These are phyloP conservation scores for Abrus precatorius DNA, from an alignment of 306 rosid species.

Conservation along the genomic window DNA sequence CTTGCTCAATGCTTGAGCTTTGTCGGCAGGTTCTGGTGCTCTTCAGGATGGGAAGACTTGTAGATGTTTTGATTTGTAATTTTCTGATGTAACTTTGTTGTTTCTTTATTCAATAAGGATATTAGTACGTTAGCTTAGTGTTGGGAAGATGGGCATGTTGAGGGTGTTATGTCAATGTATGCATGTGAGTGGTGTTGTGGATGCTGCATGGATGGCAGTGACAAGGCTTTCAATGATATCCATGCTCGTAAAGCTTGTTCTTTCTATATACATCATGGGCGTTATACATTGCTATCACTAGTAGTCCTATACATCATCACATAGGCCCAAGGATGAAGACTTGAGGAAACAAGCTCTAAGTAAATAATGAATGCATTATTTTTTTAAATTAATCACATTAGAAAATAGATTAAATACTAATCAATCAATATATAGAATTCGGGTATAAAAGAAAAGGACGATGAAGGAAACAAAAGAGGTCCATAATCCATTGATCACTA, in stretches of 20 bases:
- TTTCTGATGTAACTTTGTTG: slow-evolving; percentile 35
- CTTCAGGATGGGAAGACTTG: slow-evolving; percentile 22
- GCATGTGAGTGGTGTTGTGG: slow-evolving; percentile 47
- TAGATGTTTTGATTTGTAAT: slow-evolving; percentile 45
- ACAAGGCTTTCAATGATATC: slow-evolving; percentile 41
- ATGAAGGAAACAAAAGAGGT: slow-evolving; percentile 13
- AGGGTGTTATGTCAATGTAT: slow-evolving; percentile 27
- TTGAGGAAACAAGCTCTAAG: not conserved
- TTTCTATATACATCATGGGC: not conserved
- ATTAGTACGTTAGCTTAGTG: slow-evolving; percentile 41
- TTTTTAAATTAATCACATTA: not conserved
- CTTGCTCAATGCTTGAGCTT: slow-evolving; percentile 18
- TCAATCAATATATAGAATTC: not conserved
- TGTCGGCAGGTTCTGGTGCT: slow-evolving; percentile 20
- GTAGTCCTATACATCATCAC: not conserved
- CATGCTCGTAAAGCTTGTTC: slow-evolving; percentile 34
- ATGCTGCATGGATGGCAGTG: slow-evolving; percentile 48
- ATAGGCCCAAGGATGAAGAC: slow-evolving; percentile 12
- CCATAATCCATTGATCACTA: not conserved
- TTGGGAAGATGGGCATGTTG: slow-evolving; percentile 30
- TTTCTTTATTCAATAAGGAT: slow-evolving; percentile 30
- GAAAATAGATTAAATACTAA: slow-evolving; percentile 2
- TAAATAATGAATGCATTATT: not conserved
- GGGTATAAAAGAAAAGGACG: not conserved
- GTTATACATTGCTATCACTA: not conserved